A percentile compares a stretch with the other conserved stretches of the same genome.
These are phyloP conservation scores for Ogataea pini DNA, from an alignment of 805 yeast genomes.

Conservation along the genomic window DNA sequence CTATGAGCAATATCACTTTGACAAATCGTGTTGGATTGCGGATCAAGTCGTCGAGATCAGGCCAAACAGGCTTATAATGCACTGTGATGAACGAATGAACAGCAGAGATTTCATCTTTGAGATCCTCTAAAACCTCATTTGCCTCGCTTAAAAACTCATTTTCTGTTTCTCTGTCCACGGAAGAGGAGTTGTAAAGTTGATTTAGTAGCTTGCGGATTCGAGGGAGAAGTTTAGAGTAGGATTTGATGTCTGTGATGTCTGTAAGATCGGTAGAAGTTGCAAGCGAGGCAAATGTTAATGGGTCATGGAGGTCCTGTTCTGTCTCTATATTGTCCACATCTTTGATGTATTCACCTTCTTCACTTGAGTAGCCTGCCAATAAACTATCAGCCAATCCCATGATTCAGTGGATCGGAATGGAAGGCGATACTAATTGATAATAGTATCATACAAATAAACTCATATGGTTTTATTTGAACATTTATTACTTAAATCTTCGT, in stretches of 20 bases:
- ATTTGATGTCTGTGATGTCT: slow-evolving; percentile 27
- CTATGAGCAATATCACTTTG: slow-evolving; percentile 49
- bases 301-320: not conserved
- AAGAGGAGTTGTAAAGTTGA: slow-evolving; percentile 31
- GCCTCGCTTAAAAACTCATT: slow-evolving; percentile 52
- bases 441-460: no score
- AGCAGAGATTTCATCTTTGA: slow-evolving; percentile 53
- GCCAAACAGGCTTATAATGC: slow-evolving; percentile 61
- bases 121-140: slow-evolving; percentile 54
- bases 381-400: slow-evolving; percentile 45
- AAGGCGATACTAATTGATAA: no score
- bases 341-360: slow-evolving; percentile 21
- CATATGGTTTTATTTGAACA: no score
- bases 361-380: slow-evolving; percentile 43
- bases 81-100: slow-evolving; percentile 51
- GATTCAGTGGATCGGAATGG: no score
- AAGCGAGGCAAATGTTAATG: slow-evolving; percentile 7
- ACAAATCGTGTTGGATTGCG: slow-evolving; percentile 65
- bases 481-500: not conserved
- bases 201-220: slow-evolving; percentile 24
- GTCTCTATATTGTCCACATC: not conserved
- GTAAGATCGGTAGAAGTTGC: slow-evolving; percentile 16
- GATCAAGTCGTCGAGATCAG: slow-evolving; percentile 67
- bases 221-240: slow-evolving; percentile 31
- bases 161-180: slow-evolving; percentile 40